Base-by-base conservation (phyloP, 169 alveolate genomes). In the Cryptosporidium tyzzeri region DNA sequence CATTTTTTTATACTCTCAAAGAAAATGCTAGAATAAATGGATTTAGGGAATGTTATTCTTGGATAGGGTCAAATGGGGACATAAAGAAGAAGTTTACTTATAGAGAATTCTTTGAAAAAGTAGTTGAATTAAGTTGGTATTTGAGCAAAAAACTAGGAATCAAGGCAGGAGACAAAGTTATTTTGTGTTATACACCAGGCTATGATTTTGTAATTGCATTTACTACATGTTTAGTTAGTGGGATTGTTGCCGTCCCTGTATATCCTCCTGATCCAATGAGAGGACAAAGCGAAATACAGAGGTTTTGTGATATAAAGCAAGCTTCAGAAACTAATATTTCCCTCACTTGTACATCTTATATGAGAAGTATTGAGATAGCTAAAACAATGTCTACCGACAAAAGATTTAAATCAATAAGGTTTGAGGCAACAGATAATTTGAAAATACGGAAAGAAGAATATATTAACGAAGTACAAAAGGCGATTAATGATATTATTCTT, bases 191-290 rank as follows among this genome's bases (percentile, higher is more conserved):
- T 65, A 61, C 89, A 5, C 89, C 89, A 21, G 89, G 89, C 1
- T 35, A 70, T 8, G 95, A 93, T 62, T 93, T 93, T 69, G 84
- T 87, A 23, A 69, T 69, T 45, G 92, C 95, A 23, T 93, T 93
- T 70, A 51, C 84, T 45, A 68, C 93, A 50, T 93, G 95, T 59
- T 44, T 92, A 12, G 68, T 55, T 50, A 69, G 92, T 21, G 95
- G 95, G 62, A 37, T 93, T 33, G 74, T 91, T 21, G 94, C 95
- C 6, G 93, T 93, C 29, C 95, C 95, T 2, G 95, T 93, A 12
- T 92, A 92, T 53, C 95, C 95, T 70, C 95, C 95, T 26, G 94
- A 93, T 65, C 94, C 94, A 18, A 69, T 84, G 48, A 86, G 86
- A 44, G 94, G 92, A 16, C 65, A 62, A 44, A 69, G 69, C 26